Conservation (phyloP, 495 filamentous ascomycete genomes). For the Xylaria intraflava region DNA sequence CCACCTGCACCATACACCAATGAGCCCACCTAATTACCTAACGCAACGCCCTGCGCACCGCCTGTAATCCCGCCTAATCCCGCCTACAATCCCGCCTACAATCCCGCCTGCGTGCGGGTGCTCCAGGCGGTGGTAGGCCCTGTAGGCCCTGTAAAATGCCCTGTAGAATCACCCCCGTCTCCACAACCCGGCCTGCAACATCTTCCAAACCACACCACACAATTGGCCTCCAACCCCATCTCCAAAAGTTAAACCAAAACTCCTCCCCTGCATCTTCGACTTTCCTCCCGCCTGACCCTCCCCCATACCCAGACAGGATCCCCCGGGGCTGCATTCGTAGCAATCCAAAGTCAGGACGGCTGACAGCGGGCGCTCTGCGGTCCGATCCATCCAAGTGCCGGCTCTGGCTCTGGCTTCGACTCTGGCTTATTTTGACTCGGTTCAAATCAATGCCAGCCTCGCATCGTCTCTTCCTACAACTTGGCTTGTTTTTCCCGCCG, state of each 20-base stretch:
- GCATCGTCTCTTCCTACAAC: conserved; percentile 3
- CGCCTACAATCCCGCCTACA: too few species aligned
- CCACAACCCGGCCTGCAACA: conserved; percentile 4
- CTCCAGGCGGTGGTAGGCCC: too few species aligned
- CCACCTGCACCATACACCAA: too few species aligned
- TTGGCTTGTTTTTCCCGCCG: conserved; percentile 2
- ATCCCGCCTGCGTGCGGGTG: too few species aligned
- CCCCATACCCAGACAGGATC: conserved; percentile 3
- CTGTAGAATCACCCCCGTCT: not conserved
- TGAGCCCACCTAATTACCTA: too few species aligned
- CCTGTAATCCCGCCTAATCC: too few species aligned
- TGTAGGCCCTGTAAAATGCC: too few species aligned
- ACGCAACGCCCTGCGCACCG: too few species aligned
- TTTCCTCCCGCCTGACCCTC: conserved; percentile 7
- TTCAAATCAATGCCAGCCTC: conserved; percentile 6
- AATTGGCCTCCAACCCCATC: conserved; percentile 13
- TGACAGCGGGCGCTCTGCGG: conserved; percentile 4
- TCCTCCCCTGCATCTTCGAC: conserved; percentile 2
- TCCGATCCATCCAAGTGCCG: conserved; percentile 6
- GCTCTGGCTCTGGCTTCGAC: not conserved
- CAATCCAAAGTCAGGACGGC: not conserved
- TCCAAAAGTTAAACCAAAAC: conserved; percentile 1
- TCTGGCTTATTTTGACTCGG: not conserved
- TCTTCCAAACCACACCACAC: conserved; percentile 7
- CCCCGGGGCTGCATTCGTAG: conserved; percentile 1